These are phyloP conservation scores for Microcyclospora pomicola DNA, from an alignment of 2,329 filamentous ascomycete species.

Conservation along the genomic window DNA sequence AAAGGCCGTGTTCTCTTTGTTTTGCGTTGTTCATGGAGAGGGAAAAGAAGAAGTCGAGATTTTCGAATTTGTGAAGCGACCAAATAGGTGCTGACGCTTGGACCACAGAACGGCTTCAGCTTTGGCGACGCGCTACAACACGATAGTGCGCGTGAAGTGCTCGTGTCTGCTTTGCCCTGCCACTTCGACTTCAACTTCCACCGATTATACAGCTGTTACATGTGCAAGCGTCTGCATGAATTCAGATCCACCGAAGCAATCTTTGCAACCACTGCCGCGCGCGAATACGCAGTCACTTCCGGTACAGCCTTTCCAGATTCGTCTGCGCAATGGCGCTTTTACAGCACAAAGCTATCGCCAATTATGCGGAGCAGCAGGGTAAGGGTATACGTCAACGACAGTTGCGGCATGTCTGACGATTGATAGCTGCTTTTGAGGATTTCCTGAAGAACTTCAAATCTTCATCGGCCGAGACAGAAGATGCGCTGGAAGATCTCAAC, in stretches of 20 bases:
- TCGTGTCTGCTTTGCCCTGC: background rate
- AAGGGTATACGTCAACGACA: constrained; percentile 21
- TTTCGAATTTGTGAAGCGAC: too few species aligned
- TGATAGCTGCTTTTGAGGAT: constrained; percentile 63
- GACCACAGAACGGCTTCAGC: background rate
- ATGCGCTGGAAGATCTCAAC: constrained; percentile 70
- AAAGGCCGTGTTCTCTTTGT: constrained; percentile 21
- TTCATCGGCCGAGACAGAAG: constrained; percentile 55
- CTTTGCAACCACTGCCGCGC: too few species aligned
- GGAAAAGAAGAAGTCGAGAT: constrained; percentile 5
- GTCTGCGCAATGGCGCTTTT: constrained; percentile 63
- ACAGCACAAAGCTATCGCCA: constrained; percentile 62
- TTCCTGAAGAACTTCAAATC: constrained; percentile 86
- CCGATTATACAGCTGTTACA: background rate
- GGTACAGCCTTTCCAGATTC: too few species aligned
- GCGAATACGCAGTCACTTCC: too few species aligned
- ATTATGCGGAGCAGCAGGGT: constrained; percentile 82
- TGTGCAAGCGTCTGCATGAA: too few species aligned
- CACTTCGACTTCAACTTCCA: background rate
- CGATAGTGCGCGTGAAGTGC: background rate
- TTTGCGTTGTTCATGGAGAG: constrained; percentile 25
- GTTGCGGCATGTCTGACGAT: constrained; percentile 20
- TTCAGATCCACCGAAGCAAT: too few species aligned
- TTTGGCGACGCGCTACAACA: background rate
- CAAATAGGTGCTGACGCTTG: too few species aligned